These are phyloP conservation scores for Candida xiaguanensis DNA, from an alignment of 805 yeast species.

Conservation along the genomic window DNA sequence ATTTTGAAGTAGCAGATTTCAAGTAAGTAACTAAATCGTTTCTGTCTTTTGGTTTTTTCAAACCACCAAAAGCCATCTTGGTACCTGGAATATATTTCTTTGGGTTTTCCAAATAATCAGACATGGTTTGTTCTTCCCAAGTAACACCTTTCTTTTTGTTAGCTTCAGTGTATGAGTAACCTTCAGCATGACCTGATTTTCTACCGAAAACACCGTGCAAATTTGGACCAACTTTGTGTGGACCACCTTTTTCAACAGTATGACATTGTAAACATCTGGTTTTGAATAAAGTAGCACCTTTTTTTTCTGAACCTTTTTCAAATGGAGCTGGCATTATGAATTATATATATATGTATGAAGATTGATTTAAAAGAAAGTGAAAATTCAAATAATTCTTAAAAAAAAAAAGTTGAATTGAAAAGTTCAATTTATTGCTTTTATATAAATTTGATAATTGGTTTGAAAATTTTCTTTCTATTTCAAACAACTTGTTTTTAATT, in stretches of 20 bases:
- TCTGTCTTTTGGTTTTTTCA: slow-evolving; percentile 99
- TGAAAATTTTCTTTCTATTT: not conserved
- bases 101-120: slow-evolving; percentile 97
- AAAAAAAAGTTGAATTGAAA: not conserved
- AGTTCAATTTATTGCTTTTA: not conserved
- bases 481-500: not conserved
- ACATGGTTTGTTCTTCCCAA: slow-evolving; percentile 86
- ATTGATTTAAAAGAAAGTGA: not conserved
- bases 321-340: slow-evolving; percentile 40
- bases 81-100: slow-evolving; percentile 99
- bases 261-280: slow-evolving; percentile 99
- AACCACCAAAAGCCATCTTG: slow-evolving; percentile 99
- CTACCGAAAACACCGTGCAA: slow-evolving; percentile 94
- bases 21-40: slow-evolving; percentile 92
- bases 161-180: slow-evolving; percentile 97
- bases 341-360: slow-evolving; percentile 1
- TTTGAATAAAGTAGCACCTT: slow-evolving; percentile 98
- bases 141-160: slow-evolving; percentile 91
- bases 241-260: slow-evolving; percentile 93
- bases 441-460: not conserved
- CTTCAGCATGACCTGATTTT: slow-evolving; percentile 85
- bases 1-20: slow-evolving; percentile 33
- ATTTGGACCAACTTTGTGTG: slow-evolving; percentile 99
- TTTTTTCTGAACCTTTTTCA: slow-evolving; percentile 49
- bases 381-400: too few relatives aligned